These are phyloP conservation scores for Trichaptum fuscoviolaceum DNA, from an alignment of 768 basidiomycete species.

Conservation along the genomic window DNA sequence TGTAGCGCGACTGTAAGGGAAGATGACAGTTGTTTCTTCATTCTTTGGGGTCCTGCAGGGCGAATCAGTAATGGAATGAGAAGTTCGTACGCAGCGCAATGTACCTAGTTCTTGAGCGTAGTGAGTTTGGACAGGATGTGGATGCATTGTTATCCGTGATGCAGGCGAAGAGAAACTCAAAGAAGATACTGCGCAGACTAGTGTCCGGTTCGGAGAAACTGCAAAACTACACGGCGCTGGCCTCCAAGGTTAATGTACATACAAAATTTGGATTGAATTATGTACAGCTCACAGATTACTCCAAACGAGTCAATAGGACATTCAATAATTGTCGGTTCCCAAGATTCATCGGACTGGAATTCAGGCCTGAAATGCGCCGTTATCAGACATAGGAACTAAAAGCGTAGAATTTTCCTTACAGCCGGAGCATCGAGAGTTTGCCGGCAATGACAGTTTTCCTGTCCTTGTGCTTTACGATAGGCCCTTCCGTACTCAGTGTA, in stretches of 20 bases:
- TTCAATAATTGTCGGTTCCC: not conserved
- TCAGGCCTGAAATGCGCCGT: not conserved
- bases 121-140: conserved; percentile 1
- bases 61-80: conserved; percentile 9
- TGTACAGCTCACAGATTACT: not conserved
- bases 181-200: conserved; percentile 51
- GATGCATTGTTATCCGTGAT: conserved; percentile 16
- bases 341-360: not conserved
- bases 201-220: conserved; percentile 52
- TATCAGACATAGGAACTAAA: not conserved
- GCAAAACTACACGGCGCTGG: conserved; percentile 54
- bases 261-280: not conserved
- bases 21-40: conserved; percentile 7
- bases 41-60: not conserved
- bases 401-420: not conserved
- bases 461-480: not conserved
- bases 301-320: not conserved
- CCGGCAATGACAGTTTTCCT: not conserved
- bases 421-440: not conserved
- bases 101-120: not conserved
- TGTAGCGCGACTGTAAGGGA: conserved; percentile 39
- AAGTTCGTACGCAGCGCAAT: conserved; percentile 17
- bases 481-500: not conserved
- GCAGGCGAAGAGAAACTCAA: conserved; percentile 34
- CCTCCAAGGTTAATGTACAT: not conserved